Conservation (phyloP, 306 rosid species). For the Lupinus albus region DNA sequence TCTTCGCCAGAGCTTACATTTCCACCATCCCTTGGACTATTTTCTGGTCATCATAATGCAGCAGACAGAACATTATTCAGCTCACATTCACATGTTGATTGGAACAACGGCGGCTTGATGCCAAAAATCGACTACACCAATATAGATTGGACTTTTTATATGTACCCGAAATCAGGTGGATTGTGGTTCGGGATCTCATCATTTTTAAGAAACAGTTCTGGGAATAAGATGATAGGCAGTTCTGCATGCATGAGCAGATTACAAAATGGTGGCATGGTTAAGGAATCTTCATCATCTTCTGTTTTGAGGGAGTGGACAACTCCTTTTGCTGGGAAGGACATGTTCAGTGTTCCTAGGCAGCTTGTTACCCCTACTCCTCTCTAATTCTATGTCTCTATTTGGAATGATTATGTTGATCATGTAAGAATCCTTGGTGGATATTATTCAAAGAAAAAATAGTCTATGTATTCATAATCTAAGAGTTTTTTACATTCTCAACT, state of each 20-base stretch:
- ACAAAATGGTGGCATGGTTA: conserved; percentile 55
- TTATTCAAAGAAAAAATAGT: too few relatives aligned
- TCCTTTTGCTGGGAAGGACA: conserved; percentile 83
- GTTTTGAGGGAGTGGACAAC: conserved; percentile 78
- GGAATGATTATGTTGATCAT: conserved; percentile 22
- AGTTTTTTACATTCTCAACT: too few relatives aligned
- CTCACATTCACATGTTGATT: conserved; percentile 59
- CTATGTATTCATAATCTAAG: too few relatives aligned
- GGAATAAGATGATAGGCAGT: conserved; percentile 38
- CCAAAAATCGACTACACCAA: conserved; percentile 64
- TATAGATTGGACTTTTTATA: conserved; percentile 83
- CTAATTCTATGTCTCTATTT: conserved; percentile 33
- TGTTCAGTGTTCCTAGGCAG: conserved; percentile 81
- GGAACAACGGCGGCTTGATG: conserved; percentile 62
- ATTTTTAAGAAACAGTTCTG: conserved; percentile 29
- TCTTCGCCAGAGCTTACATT: conserved; percentile 55
- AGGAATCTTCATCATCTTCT: conserved; percentile 51
- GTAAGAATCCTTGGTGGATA: too few relatives aligned
- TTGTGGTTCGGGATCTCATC: conserved; percentile 63
- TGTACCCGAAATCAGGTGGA: conserved; percentile 51
- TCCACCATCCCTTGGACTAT: conserved; percentile 80
- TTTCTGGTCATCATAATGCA: conserved; percentile 61
- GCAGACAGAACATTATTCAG: conserved; percentile 60
- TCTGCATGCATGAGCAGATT: conserved; percentile 47
- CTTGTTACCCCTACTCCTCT: conserved; percentile 81